Evolutionary conservation across 768 basidiomycete species (phyloP).

Genomic region (Rhizopogon rudus): DNA sequence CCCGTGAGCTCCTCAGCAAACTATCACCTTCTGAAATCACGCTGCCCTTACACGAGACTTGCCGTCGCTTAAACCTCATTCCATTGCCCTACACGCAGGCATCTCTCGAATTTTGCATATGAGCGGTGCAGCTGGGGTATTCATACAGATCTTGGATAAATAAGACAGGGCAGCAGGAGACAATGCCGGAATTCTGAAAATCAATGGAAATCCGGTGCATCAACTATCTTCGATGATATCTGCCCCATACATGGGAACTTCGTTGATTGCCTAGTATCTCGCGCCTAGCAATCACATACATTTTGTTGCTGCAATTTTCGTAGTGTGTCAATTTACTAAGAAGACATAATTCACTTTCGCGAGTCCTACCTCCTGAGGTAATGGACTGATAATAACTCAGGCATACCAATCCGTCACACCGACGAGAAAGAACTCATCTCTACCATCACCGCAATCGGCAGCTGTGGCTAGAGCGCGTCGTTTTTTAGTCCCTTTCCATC

Average conservation of each 20-base stretch:
- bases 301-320: too few species aligned
- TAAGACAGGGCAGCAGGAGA: neutral
- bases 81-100: neutral
- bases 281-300: too few species aligned
- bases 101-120: neutral
- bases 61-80: too few species aligned
- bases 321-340: too few species aligned
- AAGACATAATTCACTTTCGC: too few species aligned
- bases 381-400: too few species aligned
- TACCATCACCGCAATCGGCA: neutral
- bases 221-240: neutral
- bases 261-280: too few species aligned
- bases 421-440: neutral
- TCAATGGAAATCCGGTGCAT: neutral
- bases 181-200: neutral
- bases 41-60: neutral
- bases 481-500: neutral
- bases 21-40: neutral
- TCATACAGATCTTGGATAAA: neutral
- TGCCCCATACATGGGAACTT: neutral
- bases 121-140: neutral
- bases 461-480: neutral
- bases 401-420: neutral
- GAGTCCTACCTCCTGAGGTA: too few species aligned
- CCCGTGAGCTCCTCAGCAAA: neutral